These are phyloP conservation scores for Moringa oleifera DNA, from an alignment of 345 rosid genomes.

Conservation along the genomic window DNA sequence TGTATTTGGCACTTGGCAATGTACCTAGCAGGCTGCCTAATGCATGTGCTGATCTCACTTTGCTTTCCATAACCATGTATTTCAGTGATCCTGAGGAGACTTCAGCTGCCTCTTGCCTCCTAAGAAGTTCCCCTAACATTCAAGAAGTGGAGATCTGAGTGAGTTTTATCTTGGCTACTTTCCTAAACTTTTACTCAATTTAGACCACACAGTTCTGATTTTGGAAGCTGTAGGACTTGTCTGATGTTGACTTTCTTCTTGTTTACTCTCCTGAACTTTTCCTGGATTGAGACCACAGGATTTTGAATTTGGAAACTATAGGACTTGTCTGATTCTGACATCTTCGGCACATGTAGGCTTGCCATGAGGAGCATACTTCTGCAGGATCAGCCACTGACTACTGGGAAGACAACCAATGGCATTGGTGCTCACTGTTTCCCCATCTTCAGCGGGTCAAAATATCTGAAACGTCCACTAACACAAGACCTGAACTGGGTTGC, in stretches of 20 bases:
- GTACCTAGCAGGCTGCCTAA: constrained; percentile 45
- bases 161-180: constrained; percentile 9
- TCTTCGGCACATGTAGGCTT: constrained; percentile 37
- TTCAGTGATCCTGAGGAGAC: constrained; percentile 55
- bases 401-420: constrained; percentile 48
- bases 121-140: constrained; percentile 57
- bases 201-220: neutral
- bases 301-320: too few relatives aligned
- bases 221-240: too few relatives aligned
- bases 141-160: constrained; percentile 67
- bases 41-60: constrained; percentile 52
- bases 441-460: constrained; percentile 46
- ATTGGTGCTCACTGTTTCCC: constrained; percentile 36
- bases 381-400: constrained; percentile 18
- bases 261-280: too few relatives aligned
- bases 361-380: constrained; percentile 39
- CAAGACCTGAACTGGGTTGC: constrained; percentile 48
- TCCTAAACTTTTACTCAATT: too few relatives aligned
- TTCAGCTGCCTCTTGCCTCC: constrained; percentile 50
- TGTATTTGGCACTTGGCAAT: constrained; percentile 57
- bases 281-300: too few relatives aligned
- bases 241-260: too few relatives aligned
- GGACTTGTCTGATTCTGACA: constrained; percentile 6
- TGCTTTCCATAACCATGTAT: constrained; percentile 56
- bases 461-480: constrained; percentile 33